Evolutionary conservation across 2,329 filamentous ascomycete species (phyloP).

Genomic region (Niveomyces coronatus): DNA sequence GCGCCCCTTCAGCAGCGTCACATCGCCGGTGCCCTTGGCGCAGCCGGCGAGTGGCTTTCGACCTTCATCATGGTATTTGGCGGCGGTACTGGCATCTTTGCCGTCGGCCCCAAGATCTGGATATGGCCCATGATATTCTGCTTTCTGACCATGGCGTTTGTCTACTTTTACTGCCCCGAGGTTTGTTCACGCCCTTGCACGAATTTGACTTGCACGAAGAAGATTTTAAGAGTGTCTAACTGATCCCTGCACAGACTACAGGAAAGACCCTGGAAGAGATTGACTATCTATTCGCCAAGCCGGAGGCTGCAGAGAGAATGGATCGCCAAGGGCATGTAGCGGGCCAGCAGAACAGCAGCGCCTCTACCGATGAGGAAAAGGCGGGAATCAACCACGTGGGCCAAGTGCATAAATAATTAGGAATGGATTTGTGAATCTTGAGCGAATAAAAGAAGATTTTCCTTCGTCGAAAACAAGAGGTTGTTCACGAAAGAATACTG

Average conservation of each 20-base stretch:
- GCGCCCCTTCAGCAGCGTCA: constrained; percentile 1
- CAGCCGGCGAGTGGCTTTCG: constrained; percentile 1
- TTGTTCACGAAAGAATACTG: too few relatives aligned
- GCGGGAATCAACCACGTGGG: neutral
- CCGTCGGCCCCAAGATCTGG: constrained; percentile 2
- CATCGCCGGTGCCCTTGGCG: constrained; percentile 1
- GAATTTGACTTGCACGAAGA: neutral
- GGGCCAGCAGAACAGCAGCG: neutral
- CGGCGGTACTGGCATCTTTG: neutral
- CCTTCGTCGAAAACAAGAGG: neutral
- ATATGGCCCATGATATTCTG: constrained; percentile 1
- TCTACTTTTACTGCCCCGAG: constrained; percentile 3
- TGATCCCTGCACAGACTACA: neutral
- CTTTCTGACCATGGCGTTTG: constrained; percentile 3
- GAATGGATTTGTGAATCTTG: too few relatives aligned
- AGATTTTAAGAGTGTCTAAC: too few relatives aligned
- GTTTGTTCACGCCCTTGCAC: neutral
- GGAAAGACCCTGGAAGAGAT: constrained; percentile 1
- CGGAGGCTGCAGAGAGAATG: neutral
- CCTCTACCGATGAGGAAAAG: neutral
- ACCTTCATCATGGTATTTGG: constrained; percentile 6
- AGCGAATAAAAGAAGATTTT: neutral
- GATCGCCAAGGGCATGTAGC: neutral
- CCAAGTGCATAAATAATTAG: neutral
- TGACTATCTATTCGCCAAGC: constrained; percentile 1